Base-by-base conservation (phyloP, 495 filamentous ascomycete species). In the Tuber melanosporum region DNA sequence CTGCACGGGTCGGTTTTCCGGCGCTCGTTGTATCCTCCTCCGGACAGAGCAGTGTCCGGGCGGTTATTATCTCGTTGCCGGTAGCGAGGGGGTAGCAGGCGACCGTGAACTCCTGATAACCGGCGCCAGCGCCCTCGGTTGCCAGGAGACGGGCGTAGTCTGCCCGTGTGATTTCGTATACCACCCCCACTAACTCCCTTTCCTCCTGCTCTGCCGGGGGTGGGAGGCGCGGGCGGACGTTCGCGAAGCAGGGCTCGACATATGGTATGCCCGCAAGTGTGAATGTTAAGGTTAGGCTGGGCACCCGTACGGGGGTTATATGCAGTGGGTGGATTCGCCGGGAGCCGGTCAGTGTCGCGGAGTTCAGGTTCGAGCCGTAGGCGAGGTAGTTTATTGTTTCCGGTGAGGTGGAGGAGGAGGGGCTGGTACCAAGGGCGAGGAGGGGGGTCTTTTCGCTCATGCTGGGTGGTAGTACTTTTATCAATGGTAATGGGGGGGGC, bases 191-290 rank as follows among this genome's bases (percentile, higher is more conserved):
- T 17, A 99, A 87, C 22, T 49, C 82, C 78, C 43, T 86, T 70
- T 32, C 82, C 71, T 36, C 82, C 77, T 3, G 86, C 70, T 41
- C 46, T 12, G 3, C 52, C 52, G 52, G 52, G 22, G 22, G n/a
- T 3, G n/a, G 52, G 22, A 62, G 22, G 44, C 74, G 15, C 43
- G 17, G 4, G 47, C 86, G 86, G 2, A 92, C 91, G 80, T 95
- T 97, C 46, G 94, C 94, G 83, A 98, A 97, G 83, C 95, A 95
- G 0, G 95, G 95, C 84, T 99, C 95, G 17, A 84, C 78, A 85
- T 98, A 99, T 0, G 95, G 92, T 14, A 98, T 81, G 0, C 93
- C 94, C 0, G 94, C 89, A 0, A 98, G 88, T 84, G 97, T 91
- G 83, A 99, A 98, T 10, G 90, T 91, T 46, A 99, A 85, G 47